Base-by-base conservation (phyloP, 1,284 basidiomycete species). In the Ustilago sp. region DNA sequence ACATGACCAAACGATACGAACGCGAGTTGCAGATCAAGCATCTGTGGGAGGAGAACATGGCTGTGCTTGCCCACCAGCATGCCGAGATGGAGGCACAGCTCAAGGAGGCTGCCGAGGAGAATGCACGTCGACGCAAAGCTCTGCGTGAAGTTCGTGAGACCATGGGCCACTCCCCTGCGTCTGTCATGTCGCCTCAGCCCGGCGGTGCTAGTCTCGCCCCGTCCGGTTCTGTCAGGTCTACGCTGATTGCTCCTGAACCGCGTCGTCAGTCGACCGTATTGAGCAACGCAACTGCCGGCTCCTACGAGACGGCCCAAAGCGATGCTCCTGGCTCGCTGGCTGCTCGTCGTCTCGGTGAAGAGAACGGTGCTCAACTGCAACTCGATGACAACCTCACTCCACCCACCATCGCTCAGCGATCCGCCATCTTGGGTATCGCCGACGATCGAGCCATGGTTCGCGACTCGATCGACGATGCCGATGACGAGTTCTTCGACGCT, bases 401-500 rank as follows among this genome's bases (percentile, higher is more conserved):
- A 11, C 69, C 68, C 38, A 70, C 71, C 50, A 64, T 63, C 13
- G 70, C 53, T 4, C 71, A 70, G 19, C 67, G 68, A 3, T 50
- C 57, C 9, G 43, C 57, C 39, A 70, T 77, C 39, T 17, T 70
- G 13, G 57, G 63, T 17, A 74, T 70, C 36, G 43, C 68, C 31
- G 75, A 77, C 45, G 75, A 74, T 2, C 58, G 47, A 48, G 41
- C 39, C 51, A 53, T 59, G 55, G 51, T 54, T 9, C 69, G 66
- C 50, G 78, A 77, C 56, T 63, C 64, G 60, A 56, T 74, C 17
- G 93, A 92, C 1, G 94, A 95, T 76, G 93, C 94, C 59, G 94
- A 95, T 82, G 95, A 98, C 87, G 95, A 98, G 87, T 98, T 98
- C 87, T 98, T 97, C 83, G 96, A 98, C 85, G 95, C 95, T 19